Conservation (phyloP, 441 rosid genomes). For the Euphorbia corollata region DNA sequence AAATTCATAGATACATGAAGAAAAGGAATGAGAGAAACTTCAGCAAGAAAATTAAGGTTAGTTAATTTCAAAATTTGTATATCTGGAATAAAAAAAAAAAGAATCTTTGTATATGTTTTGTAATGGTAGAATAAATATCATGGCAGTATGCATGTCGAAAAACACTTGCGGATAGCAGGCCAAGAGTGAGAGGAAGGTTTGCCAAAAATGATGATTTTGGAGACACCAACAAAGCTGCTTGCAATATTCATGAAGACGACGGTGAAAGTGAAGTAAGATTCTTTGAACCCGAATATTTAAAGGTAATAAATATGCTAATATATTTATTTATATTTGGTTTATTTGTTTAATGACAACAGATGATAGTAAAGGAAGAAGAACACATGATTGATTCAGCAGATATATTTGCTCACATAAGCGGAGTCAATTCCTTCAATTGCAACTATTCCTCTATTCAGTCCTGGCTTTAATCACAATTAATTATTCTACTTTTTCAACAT, state of each 20-base stretch:
- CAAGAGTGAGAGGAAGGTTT: constrained; percentile 87
- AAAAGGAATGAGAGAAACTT: constrained; percentile 89
- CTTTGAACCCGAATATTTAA: no score
- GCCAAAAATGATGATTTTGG: constrained; percentile 83
- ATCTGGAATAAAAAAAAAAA: neutral
- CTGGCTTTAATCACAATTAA: constrained; percentile 62
- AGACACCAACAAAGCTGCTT: constrained; percentile 31
- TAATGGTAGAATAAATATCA: neutral
- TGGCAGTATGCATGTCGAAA: constrained; percentile 89
- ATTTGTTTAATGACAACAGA: no score
- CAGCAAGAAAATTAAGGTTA: constrained; percentile 95
- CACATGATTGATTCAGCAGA: constrained; percentile 72
- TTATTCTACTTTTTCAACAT: no score
- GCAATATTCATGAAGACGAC: constrained; percentile 44
- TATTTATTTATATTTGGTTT: no score
- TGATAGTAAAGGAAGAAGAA: constrained; percentile 62
- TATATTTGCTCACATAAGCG: constrained; percentile 76
- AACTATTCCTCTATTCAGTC: constrained; percentile 60
- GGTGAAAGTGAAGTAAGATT: constrained; percentile 49
- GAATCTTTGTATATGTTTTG: neutral
- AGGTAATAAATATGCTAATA: no score
- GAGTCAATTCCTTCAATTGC: constrained; percentile 86
- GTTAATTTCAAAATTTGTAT: no score
- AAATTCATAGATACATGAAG: constrained; percentile 90
- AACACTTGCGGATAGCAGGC: constrained; percentile 89